Conservation (phyloP, 2,329 filamentous ascomycete species). For the Bisporella sp. region DNA sequence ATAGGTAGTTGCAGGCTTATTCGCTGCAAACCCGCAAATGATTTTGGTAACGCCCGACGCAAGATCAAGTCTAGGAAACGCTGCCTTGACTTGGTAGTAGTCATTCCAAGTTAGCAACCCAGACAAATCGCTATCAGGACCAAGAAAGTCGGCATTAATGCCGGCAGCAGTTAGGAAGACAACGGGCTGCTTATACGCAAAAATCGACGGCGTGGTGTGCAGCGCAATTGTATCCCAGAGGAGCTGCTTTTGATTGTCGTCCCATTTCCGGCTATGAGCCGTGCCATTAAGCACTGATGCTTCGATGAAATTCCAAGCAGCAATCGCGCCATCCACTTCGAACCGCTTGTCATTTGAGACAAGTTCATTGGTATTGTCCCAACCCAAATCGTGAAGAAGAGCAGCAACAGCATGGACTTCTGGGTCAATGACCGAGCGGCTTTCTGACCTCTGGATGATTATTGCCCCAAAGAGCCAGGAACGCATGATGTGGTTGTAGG, state of each 20-base stretch:
- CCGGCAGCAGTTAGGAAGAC: constrained; percentile 30
- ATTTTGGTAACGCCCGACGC: constrained; percentile 26
- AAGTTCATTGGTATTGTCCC: constrained; percentile 29
- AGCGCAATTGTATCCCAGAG: constrained; percentile 44
- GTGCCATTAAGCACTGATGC: constrained; percentile 1
- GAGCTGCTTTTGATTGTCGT: constrained; percentile 35
- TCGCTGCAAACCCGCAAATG: constrained; percentile 29
- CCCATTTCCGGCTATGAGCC: constrained; percentile 23
- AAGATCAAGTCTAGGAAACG: constrained; percentile 28
- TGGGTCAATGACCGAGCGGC: constrained; percentile 19
- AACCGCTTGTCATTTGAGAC: constrained; percentile 38
- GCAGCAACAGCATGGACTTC: constrained; percentile 34
- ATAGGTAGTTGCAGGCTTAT: constrained; percentile 30
- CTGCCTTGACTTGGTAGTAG: constrained; percentile 25
- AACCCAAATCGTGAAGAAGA: constrained; percentile 37
- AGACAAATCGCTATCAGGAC: constrained; percentile 16
- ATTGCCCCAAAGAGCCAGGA: constrained; percentile 30
- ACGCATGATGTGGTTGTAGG: constrained; percentile 32
- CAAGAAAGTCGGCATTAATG: constrained; percentile 33
- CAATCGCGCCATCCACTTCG: constrained; percentile 43
- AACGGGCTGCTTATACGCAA: constrained; percentile 35
- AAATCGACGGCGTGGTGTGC: constrained; percentile 33
- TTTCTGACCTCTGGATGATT: constrained; percentile 26
- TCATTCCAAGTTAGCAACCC: constrained; percentile 24
- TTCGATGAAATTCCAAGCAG: constrained; percentile 34